Conservation (phyloP, 345 rosid genomes). For the Cochlearia excelsa region DNA sequence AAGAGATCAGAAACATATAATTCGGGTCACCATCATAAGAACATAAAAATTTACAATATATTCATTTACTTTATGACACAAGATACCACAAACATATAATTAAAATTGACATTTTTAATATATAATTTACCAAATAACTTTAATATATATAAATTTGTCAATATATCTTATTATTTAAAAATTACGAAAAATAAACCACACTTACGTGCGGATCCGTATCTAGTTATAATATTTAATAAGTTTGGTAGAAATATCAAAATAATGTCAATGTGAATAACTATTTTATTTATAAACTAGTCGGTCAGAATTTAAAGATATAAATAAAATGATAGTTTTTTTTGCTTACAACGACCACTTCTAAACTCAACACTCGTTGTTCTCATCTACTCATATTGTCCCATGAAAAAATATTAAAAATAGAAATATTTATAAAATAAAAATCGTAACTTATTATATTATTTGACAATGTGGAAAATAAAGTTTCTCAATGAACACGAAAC, state of each 20-base stretch:
- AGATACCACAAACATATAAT: no score
- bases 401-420: background rate
- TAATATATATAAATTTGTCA: no score
- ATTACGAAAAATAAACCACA: no score
- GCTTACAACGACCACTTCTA: slow-evolving; percentile 19
- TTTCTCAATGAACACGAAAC: slow-evolving; percentile 22
- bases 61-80: no score
- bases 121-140: no score
- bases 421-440: slow-evolving; percentile 1
- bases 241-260: slow-evolving; percentile 5
- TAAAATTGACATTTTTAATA: no score
- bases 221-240: slow-evolving; percentile 18
- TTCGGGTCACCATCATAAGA: no score
- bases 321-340: background rate
- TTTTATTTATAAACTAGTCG: background rate
- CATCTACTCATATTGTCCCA: slow-evolving; percentile 4
- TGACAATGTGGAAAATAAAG: slow-evolving; percentile 28
- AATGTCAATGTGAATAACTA: slow-evolving; percentile 4
- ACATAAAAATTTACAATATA: no score
- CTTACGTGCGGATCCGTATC: no score
- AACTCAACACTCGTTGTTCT: slow-evolving; percentile 9
- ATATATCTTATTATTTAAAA: no score
- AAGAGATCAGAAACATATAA: no score
- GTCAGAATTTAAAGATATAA: background rate
- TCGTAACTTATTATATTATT: slow-evolving; percentile 16